These are phyloP conservation scores for Phoenix roebelenii DNA, from an alignment of 176 grass and related monocot genomes.

Conservation along the genomic window DNA sequence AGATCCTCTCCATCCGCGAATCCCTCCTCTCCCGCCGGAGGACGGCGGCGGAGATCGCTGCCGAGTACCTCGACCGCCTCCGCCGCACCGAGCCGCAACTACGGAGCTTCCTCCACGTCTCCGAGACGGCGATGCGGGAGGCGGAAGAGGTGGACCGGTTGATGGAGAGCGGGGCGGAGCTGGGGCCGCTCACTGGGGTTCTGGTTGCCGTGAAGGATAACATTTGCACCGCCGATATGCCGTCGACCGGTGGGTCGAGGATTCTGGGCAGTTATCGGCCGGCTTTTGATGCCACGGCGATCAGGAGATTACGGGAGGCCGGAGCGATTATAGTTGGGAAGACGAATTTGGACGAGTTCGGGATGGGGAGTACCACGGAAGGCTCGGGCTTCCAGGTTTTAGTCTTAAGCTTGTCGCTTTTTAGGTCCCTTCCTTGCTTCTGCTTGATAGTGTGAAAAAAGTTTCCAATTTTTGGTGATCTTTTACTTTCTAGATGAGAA, in stretches of 20 bases:
- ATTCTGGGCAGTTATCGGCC: conserved; percentile 81
- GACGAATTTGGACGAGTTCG: conserved; percentile 90
- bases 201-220: conserved; percentile 81
- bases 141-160: conserved; percentile 58
- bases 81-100: conserved; percentile 70
- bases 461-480: not conserved
- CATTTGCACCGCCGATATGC: conserved; percentile 75
- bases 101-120: conserved; percentile 84
- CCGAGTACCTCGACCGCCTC: conserved; percentile 67
- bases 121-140: conserved; percentile 48
- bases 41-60: conserved; percentile 54
- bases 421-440: not conserved
- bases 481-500: not conserved
- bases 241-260: conserved; percentile 89
- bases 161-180: conserved; percentile 38
- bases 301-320: conserved; percentile 56
- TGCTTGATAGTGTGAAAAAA: not conserved
- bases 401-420: not conserved
- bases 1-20: conserved; percentile 54
- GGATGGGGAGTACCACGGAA: conserved; percentile 96
- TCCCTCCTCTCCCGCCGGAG: conserved; percentile 56
- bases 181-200: conserved; percentile 70
- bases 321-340: conserved; percentile 79
- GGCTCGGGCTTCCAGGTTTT: conserved; percentile 79
- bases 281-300: conserved; percentile 78